Conservation (phyloP, 1,284 basidiomycete genomes). For the Microbotryum intermedium region DNA sequence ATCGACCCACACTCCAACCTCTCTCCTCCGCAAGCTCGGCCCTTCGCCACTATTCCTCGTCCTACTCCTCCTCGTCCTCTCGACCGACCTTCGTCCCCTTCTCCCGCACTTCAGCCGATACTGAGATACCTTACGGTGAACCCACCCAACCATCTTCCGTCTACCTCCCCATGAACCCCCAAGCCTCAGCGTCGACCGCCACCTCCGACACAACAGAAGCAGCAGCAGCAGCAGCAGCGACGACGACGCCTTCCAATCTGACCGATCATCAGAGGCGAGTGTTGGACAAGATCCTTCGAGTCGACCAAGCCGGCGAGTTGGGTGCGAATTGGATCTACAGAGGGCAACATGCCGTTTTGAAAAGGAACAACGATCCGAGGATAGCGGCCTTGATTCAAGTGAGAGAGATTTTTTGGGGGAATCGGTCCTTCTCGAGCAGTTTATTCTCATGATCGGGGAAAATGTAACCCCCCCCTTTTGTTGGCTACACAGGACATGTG, state of each 20-base stretch:
- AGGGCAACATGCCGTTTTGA: slow-evolving; percentile 53
- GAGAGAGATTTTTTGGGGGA: slow-evolving; percentile 27
- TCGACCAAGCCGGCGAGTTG: slow-evolving; percentile 86
- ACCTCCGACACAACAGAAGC: slow-evolving; percentile 4
- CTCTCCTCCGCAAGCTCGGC: slow-evolving; percentile 1
- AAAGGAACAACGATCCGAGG: slow-evolving; percentile 55
- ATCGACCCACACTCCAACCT: slow-evolving; percentile 8
- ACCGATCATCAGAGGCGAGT: slow-evolving; percentile 35
- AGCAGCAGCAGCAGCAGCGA: slow-evolving; percentile 33
- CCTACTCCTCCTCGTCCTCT: background rate
- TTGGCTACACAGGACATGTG: slow-evolving; percentile 73
- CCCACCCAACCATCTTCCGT: slow-evolving; percentile 9
- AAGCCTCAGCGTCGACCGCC: background rate
- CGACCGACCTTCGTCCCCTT: slow-evolving; percentile 24
- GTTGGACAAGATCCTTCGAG: slow-evolving; percentile 51
- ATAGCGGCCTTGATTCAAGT: slow-evolving; percentile 69
- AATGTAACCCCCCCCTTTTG: background rate
- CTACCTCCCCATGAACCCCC: slow-evolving; percentile 10
- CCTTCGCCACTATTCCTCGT: background rate
- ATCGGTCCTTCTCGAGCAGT: background rate
- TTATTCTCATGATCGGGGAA: background rate
- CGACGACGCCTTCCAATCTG: slow-evolving; percentile 36
- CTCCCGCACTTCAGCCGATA: slow-evolving; percentile 27
- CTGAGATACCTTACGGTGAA: slow-evolving; percentile 23
- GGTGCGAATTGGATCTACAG: slow-evolving; percentile 89